Conservation (phyloP, 2,329 filamentous ascomycete genomes). For the Fusarium sulawesiense region DNA sequence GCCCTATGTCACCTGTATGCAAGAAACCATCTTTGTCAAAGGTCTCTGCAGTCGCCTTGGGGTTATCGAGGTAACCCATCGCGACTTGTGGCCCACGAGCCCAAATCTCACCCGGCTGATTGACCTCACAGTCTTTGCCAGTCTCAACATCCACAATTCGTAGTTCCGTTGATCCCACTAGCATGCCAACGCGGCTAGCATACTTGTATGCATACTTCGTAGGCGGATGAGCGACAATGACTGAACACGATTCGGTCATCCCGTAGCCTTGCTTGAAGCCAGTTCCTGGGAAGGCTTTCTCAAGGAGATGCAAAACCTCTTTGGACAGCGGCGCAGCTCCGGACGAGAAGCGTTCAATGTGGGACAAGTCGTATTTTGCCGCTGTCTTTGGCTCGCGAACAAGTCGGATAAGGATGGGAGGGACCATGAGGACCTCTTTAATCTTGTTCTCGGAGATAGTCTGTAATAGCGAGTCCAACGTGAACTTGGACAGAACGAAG, state of each 20-base stretch:
- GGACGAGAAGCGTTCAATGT: conserved; percentile 19
- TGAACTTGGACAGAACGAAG: conserved; percentile 1
- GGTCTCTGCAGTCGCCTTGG: not conserved
- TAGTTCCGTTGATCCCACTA: conserved; percentile 67
- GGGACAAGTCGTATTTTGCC: conserved; percentile 23
- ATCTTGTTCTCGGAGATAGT: not conserved
- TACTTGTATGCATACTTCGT: conserved; percentile 64
- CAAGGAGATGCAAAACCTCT: conserved; percentile 18
- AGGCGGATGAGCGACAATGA: conserved; percentile 81
- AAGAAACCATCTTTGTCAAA: conserved; percentile 3
- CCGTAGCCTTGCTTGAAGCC: conserved; percentile 69
- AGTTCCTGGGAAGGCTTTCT: conserved; percentile 22
- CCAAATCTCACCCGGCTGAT: conserved; percentile 60
- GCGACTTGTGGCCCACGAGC: conserved; percentile 2
- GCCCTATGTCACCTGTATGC: conserved; percentile 4
- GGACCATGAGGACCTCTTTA: not conserved
- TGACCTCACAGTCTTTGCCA: conserved; percentile 66
- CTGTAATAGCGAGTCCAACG: not conserved
- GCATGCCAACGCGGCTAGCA: conserved; percentile 14
- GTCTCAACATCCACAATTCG: conserved; percentile 77
- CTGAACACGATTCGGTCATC: conserved; percentile 84
- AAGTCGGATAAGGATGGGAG: not conserved
- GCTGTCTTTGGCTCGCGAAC: not conserved
- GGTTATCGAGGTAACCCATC: conserved; percentile 6
- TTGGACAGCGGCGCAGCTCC: conserved; percentile 34